Evolutionary conservation across 176 grass and related monocot species (phyloP), one percentile per base, ranked within the genome.

Genomic region (Coix lacrymajobi): DNA sequence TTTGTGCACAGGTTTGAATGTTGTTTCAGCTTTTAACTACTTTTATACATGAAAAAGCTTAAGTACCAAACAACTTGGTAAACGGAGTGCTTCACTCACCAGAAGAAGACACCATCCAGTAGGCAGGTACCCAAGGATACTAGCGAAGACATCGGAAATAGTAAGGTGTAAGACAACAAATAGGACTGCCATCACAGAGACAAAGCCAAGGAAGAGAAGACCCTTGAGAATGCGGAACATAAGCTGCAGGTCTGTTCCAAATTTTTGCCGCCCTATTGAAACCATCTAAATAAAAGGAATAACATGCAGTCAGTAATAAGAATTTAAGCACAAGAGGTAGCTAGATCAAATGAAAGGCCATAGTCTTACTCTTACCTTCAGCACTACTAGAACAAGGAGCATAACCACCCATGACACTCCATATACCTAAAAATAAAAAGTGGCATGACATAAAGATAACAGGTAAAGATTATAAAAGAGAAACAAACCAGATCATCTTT

Each of bases 161-260:
- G 87, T 96, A 45, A 99, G 85, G 67, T 19, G 65, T 38, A 84
- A 79, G 37, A 92, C 85, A 5, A 90, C 89, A 68, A 99, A 99
- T 16, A 99, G 81, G 22, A 99, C 89, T 0, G 91, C 92, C 87
- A 96, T 86, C 54, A 99, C 91, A 24, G 81, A 92, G 34, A 99
- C 32, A 48, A 99, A 96, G 11, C 91, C 96, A 66, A 96, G 87
- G 81, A 99, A 99, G 33, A 99, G 85, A 81, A 99, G 87, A 49
- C 87, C 93, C 79, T 99, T 98, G 31, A 99, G 91, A 73, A 99
- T 88, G 37, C 96, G 91, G 79, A 99, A 99, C 96, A 94, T 96
- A 37, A 96, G 91, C 88, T 96, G 93, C 39, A 93, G 80, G 48
- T 94, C 92, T 22, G 79, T 88, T 38, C 86, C 88, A 77, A 97